A percentile compares a stretch with the other conserved stretches of the same genome.
Conservation (phyloP, 192 early-diverging fungal genomes). For the Coemansia sp. region DNA sequence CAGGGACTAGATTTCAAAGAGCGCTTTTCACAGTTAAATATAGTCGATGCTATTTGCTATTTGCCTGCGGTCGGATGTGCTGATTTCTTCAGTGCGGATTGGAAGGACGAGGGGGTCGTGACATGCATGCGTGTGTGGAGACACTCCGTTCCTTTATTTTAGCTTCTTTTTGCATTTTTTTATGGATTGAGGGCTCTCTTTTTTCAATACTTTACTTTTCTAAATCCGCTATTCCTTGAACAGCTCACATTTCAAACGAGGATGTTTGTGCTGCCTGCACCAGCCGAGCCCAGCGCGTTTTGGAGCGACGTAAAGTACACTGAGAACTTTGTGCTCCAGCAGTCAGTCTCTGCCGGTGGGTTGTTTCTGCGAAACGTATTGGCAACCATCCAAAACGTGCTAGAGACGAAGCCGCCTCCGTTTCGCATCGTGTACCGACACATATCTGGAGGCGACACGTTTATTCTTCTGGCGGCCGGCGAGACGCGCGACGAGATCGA, state of each 20-base stretch:
- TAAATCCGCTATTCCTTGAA: neutral
- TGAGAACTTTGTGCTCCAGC: constrained; percentile 69
- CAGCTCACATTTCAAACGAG: neutral
- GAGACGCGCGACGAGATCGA: constrained; percentile 82
- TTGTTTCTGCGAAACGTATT: constrained; percentile 68
- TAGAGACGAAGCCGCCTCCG: constrained; percentile 91
- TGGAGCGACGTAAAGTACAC: constrained; percentile 66
- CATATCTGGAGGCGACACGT: constrained; percentile 53
- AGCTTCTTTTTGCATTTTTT: too few relatives aligned
- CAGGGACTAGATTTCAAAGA: neutral
- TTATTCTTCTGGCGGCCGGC: constrained; percentile 81
- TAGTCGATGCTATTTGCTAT: too few relatives aligned
- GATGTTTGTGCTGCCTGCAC: constrained; percentile 56
- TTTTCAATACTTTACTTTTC: too few relatives aligned
- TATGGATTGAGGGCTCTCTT: too few relatives aligned
- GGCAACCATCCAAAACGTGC: constrained; percentile 92
- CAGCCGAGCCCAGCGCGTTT: constrained; percentile 59
- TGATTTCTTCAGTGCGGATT: too few relatives aligned
- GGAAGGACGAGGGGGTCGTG: too few relatives aligned
- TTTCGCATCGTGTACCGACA: constrained; percentile 82
- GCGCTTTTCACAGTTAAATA: neutral
- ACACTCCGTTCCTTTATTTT: too few relatives aligned
- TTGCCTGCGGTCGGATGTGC: too few relatives aligned
- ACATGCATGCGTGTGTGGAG: too few relatives aligned
- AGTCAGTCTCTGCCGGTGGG: constrained; percentile 57